Evolutionary conservation across 2,329 filamentous ascomycete species (phyloP), one percentile per base, ranked within the genome.

Genomic region (Ceratocystis diversiconidia): DNA sequence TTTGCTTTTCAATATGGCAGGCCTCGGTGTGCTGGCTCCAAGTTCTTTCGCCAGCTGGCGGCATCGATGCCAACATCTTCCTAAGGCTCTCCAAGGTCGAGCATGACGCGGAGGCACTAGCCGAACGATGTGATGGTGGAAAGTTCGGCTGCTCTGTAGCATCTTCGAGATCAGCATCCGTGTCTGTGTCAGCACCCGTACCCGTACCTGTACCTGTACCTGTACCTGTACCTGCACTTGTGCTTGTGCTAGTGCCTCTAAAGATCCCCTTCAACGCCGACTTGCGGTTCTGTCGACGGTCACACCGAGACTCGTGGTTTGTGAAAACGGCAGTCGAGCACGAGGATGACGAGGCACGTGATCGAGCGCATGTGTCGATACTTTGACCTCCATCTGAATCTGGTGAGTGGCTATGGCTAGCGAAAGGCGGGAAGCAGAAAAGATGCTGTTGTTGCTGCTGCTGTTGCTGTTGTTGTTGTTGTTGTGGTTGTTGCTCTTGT

Each of bases 21-120:
- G 52, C 52, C 52, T 59, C 52, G 52, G 52, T 59, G 28, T 59
- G 52, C 28, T 59, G 52, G 28, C 52, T 59, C 52, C 52, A 59
- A 6, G 52, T 59, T 17, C 52, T 32, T 17, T 59, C 25, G 7
- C 52, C 52, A 8, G 28, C 25, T 28, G 28, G 52, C 2, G 52
- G 52, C 52, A 59, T 59, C 25, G 52, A 30, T 32, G 25, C 25
- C 52, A 59, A 30, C 28, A 32, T 32, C 52, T 59, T 59, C 12
- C 12, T 15, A 17, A 59, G 22, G 7, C 25, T 30, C 28, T 59
- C 48, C 8, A 52, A 12, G 19, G 8, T 25, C 10, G 48, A 25
- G 48, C 25, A 28, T 25, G 48, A 17, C 19, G 48, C 48, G 4
- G 46, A 50, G 22, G n/a, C 46, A 22, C 46, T 50, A 5, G 19